These are phyloP conservation scores for Oryza longistaminata DNA, from an alignment of 176 grass and related monocot species.

Conservation along the genomic window DNA sequence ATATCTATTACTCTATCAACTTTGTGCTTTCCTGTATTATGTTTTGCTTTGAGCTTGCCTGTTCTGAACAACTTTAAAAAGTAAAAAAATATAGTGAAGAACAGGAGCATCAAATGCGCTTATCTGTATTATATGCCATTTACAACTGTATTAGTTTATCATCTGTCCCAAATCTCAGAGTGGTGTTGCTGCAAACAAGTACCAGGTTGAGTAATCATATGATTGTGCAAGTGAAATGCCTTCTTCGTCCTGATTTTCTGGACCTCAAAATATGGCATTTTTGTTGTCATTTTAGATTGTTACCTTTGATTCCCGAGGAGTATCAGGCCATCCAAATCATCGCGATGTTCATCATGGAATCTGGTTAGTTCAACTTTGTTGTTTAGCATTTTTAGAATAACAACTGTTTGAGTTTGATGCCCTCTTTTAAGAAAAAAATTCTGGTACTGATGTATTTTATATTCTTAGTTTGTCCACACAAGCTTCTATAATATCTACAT, in stretches of 20 bases:
- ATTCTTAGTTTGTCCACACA: not conserved
- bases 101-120: not conserved
- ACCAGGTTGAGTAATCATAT: not conserved
- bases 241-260: not conserved
- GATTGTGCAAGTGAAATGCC: not conserved
- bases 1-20: not conserved
- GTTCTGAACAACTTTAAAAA: not conserved
- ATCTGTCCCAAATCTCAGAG: not conserved
- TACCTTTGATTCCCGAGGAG: slow-evolving; percentile 82
- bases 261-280: not conserved
- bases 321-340: slow-evolving; percentile 91
- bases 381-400: slow-evolving; percentile 5
- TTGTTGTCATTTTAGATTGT: slow-evolving; percentile 54
- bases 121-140: not conserved
- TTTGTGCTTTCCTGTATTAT: not conserved
- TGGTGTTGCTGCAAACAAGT: not conserved
- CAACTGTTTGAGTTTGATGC: not conserved
- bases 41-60: not conserved
- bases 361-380: slow-evolving; percentile 41
- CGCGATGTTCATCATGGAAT: slow-evolving; percentile 76
- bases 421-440: no score
- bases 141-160: not conserved
- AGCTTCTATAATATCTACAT: not conserved
- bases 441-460: not conserved
- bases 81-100: not conserved